Evolutionary conservation across 192 early-diverging fungal species (phyloP).

Genomic region (Diversispora eburnea): DNA sequence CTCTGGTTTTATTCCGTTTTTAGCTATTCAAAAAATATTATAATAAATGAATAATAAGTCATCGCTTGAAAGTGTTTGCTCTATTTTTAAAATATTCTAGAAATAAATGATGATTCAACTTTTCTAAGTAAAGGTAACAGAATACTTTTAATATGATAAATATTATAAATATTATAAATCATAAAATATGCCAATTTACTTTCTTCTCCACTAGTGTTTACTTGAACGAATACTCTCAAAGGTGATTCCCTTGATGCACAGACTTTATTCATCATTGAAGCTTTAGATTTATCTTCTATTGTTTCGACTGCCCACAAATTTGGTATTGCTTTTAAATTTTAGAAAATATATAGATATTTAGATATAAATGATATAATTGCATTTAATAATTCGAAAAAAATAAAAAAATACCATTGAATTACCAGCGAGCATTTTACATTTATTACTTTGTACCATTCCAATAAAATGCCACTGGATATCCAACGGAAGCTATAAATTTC

Average conservation of each 20-base stretch:
- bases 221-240: slow-evolving; percentile 84
- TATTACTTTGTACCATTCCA: slow-evolving; percentile 95
- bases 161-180: too few relatives aligned
- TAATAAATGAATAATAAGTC: slow-evolving; percentile 14
- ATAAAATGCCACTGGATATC: slow-evolving; percentile 99
- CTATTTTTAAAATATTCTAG: background rate
- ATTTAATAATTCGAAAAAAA: background rate
- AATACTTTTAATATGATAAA: too few relatives aligned
- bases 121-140: too few relatives aligned
- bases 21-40: slow-evolving; percentile 46
- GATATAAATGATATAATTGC: background rate
- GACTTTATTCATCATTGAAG: slow-evolving; percentile 74
- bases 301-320: slow-evolving; percentile 95
- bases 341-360: background rate
- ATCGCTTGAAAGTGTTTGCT: background rate
- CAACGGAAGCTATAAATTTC: slow-evolving; percentile 55
- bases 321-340: slow-evolving; percentile 52
- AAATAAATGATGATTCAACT: too few relatives aligned
- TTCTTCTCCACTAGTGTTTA: slow-evolving; percentile 92
- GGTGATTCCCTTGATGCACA: slow-evolving; percentile 54
- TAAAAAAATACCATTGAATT: background rate
- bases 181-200: slow-evolving; percentile 39
- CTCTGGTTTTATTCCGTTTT: slow-evolving; percentile 67
- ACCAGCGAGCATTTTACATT: slow-evolving; percentile 83
- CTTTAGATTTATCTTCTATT: slow-evolving; percentile 80